Base-by-base conservation (phyloP, 75 land plant species). In the Pinus taeda region DNA sequence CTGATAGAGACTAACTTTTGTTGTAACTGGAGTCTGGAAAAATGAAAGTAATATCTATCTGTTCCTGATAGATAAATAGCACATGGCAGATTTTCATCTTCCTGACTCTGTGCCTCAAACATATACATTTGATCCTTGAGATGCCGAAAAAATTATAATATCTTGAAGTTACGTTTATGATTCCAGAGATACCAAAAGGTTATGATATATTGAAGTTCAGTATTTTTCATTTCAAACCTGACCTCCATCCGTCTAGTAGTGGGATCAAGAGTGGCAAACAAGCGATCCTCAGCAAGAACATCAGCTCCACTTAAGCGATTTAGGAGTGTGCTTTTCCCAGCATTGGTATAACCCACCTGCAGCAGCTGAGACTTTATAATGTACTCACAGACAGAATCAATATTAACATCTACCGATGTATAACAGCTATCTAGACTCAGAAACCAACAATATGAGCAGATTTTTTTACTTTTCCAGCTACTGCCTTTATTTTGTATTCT, bases 271-370 rank as follows among this genome's bases (percentile, higher is more conserved):
- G 98, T 95, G 9, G 98, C 98, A 87, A 95, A 95, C 60, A 95
- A 81, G 11, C 78, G 82, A 81, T 95, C 98, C 78, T 95, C 98
- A 74, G 94, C 90, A 76, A 95, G 89, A 60, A 95, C 98, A 62
- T 85, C 83, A 57, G 98, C 90, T 72, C 93, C 92, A 78, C 97
- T 90, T 64, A 95, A 86, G 57, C 80, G 82, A 82, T 95, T 93
- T 69, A 95, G 58, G 22, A 95, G 92, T 71, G 98, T 95, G 77
- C 97, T 93, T 79, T 95, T 93, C 57, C 98, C 98, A 72, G 98
- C 98, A 87, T 95, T 95, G 59, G 97, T 95, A 75, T 95, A 95
- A 9, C 98, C 98, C 74, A 95, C 96, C 98, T 95, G 76, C 49
- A 77, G 55, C 24, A 71, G 57, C 55, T 49, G 55, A 49, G 11